A percentile compares a stretch with the other conserved stretches of the same genome.
Conservation (phyloP, 805 yeast species). For the Kluyveromyces siamensis region DNA sequence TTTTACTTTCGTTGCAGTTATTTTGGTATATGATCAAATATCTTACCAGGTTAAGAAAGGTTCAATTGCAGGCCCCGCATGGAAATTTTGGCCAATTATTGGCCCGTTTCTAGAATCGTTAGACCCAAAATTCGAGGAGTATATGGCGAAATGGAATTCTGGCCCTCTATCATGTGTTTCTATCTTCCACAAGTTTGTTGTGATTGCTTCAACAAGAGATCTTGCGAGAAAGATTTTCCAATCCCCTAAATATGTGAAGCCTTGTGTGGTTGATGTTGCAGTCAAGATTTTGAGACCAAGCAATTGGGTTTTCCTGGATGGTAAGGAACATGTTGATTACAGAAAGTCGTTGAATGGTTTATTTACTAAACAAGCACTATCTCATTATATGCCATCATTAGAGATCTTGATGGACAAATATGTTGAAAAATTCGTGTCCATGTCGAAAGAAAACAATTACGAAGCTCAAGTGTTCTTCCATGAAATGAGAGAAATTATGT, state of each 20-base stretch:
- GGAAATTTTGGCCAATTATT: conserved; percentile 87
- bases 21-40: conserved; percentile 64
- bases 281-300: conserved; percentile 86
- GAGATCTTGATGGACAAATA: conserved; percentile 81
- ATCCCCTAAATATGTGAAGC: conserved; percentile 83
- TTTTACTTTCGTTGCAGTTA: conserved; percentile 37
- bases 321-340: conserved; percentile 90
- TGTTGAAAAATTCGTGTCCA: conserved; percentile 52
- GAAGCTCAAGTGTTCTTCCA: conserved; percentile 73
- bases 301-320: conserved; percentile 97
- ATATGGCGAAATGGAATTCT: conserved; percentile 85
- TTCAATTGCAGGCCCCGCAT: conserved; percentile 78
- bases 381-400: conserved; percentile 73
- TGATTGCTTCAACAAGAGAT: conserved; percentile 83
- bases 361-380: conserved; percentile 76
- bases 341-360: conserved; percentile 84
- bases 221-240: conserved; percentile 78
- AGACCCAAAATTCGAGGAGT: conserved; percentile 93
- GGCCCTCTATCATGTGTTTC: conserved; percentile 96
- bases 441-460: conserved; percentile 43
- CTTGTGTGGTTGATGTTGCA: conserved; percentile 98
- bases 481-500: conserved; percentile 90
- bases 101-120: conserved; percentile 93
- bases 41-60: conserved; percentile 77
- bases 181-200: conserved; percentile 95